These are phyloP conservation scores for Magnolia officinalis DNA, from an alignment of 164 flowering plant species.

Conservation along the genomic window DNA sequence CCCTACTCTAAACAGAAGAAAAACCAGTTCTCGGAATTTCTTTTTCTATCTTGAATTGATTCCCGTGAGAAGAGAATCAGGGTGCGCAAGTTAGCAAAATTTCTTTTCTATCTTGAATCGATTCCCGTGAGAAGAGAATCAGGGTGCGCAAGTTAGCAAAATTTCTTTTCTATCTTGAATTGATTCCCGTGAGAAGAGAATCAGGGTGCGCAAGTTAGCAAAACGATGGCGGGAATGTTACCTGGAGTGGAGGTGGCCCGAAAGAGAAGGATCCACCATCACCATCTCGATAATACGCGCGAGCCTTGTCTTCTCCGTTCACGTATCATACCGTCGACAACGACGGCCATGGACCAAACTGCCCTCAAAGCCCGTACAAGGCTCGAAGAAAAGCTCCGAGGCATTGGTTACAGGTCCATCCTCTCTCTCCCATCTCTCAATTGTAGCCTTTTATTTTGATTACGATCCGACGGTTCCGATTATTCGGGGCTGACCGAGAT, in stretches of 20 bases:
- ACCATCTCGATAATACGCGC: conserved; percentile 13
- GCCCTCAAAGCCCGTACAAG: conserved; percentile 37
- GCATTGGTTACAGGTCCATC: conserved; percentile 11
- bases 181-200: neutral
- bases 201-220: neutral
- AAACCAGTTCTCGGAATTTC: too few relatives aligned
- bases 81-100: too few relatives aligned
- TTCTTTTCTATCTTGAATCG: too few relatives aligned
- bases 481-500: too few relatives aligned
- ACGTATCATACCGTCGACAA: neutral
- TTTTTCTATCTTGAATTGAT: too few relatives aligned
- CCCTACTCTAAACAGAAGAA: too few relatives aligned
- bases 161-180: too few relatives aligned
- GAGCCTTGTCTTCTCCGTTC: conserved; percentile 6
- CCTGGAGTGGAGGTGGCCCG: conserved; percentile 43
- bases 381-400: conserved; percentile 35
- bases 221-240: conserved; percentile 34
- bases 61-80: too few relatives aligned
- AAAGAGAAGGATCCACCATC: conserved; percentile 20
- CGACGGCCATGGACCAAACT: conserved; percentile 24
- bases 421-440: neutral
- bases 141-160: too few relatives aligned
- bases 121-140: too few relatives aligned
- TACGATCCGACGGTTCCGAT: too few relatives aligned
- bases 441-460: too few relatives aligned